These are phyloP conservation scores for Rubia yunnanensis DNA, from an alignment of 257 asterid species.

Conservation along the genomic window DNA sequence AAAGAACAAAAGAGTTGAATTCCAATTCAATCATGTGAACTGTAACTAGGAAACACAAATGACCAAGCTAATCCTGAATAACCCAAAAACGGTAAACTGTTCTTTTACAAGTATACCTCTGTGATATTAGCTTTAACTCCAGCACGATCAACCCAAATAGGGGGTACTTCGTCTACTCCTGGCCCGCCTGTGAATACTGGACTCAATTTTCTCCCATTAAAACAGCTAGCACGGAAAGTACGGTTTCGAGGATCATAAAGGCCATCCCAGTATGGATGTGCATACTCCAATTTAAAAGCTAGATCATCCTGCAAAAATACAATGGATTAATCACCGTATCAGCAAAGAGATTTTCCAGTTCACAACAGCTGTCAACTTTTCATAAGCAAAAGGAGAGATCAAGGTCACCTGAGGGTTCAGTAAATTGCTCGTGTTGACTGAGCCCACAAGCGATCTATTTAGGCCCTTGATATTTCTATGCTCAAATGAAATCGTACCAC, in stretches of 20 bases:
- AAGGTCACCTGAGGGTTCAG: constrained; percentile 83
- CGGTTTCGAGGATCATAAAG: constrained; percentile 84
- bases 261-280: constrained; percentile 91
- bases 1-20: background rate
- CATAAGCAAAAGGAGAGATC: background rate
- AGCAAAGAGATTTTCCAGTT: background rate
- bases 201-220: constrained; percentile 90
- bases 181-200: constrained; percentile 99
- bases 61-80: background rate
- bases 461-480: constrained; percentile 85
- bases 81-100: background rate
- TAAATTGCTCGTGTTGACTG: constrained; percentile 94
- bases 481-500: constrained; percentile 97
- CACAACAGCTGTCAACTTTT: background rate
- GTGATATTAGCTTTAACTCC: constrained; percentile 88
- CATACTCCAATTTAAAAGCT: constrained; percentile 91
- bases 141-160: constrained; percentile 95
- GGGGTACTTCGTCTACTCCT: constrained; percentile 92
- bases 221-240: constrained; percentile 82
- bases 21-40: background rate
- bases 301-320: constrained; percentile 72
- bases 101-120: constrained; percentile 41
- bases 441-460: constrained; percentile 90
- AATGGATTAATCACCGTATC: background rate
- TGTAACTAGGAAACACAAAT: background rate